phyloP scores from a whole-genome alignment of 805 yeast species.

The Saturnispora silvae region DNA sequence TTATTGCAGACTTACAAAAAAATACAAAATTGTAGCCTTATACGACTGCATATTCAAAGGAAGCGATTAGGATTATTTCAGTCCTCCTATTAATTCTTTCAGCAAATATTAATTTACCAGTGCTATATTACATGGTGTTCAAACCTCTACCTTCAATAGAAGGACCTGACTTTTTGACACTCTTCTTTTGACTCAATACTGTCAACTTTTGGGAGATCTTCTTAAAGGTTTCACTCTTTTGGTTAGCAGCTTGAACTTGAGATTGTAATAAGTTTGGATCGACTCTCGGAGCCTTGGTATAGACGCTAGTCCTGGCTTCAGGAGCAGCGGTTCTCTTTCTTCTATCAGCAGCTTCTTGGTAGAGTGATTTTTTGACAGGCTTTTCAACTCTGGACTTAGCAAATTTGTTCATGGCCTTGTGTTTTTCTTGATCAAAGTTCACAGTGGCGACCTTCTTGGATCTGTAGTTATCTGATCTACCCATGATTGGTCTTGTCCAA shows the following conservation, averaged over 20 bases:
- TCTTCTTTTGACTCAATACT: conserved; percentile 37
- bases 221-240: conserved; percentile 63
- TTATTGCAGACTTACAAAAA: too few relatives aligned
- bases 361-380: conserved; percentile 41
- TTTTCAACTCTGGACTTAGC: conserved; percentile 22
- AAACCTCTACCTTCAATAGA: conserved; percentile 65
- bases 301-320: conserved; percentile 78
- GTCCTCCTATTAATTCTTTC: too few relatives aligned
- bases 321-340: conserved; percentile 95
- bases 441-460: conserved; percentile 67
- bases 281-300: conserved; percentile 81
- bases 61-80: too few relatives aligned
- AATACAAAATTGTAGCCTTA: too few relatives aligned
- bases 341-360: conserved; percentile 84
- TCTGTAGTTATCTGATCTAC: conserved; percentile 87
- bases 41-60: too few relatives aligned
- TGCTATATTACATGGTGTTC: conserved; percentile 12
- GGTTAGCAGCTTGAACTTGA: conserved; percentile 32
- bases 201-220: conserved; percentile 55
- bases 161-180: conserved; percentile 59
- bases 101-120: too few relatives aligned
- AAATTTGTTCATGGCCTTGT: conserved; percentile 31
- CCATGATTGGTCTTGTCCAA: conserved; percentile 98
- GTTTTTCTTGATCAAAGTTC: conserved; percentile 53
- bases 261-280: conserved; percentile 38